A percentile compares a stretch with the other conserved stretches of the same genome.
These are phyloP conservation scores for Hygrophorus pudorinus DNA, from an alignment of 768 basidiomycete genomes.

Conservation along the genomic window DNA sequence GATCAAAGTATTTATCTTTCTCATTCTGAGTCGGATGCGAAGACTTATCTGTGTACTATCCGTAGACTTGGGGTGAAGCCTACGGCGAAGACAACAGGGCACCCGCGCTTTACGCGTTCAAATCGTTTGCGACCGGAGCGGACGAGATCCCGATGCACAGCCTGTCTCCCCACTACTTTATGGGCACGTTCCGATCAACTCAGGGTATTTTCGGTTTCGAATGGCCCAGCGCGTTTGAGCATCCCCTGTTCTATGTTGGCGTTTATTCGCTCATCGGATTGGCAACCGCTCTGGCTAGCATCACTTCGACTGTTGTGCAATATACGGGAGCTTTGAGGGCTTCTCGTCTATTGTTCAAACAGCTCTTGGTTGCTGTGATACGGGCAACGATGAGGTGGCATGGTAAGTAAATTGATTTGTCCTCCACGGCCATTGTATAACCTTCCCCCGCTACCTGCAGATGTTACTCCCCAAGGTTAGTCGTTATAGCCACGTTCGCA, in stretches of 20 bases:
- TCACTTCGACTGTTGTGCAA: conserved; percentile 40
- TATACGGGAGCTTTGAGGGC: conserved; percentile 51
- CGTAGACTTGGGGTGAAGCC: conserved; percentile 58
- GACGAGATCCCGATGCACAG: conserved; percentile 29
- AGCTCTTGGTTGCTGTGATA: conserved; percentile 59
- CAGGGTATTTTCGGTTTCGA: conserved; percentile 20
- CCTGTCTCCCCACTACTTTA: conserved; percentile 18
- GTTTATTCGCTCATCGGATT: conserved; percentile 57
- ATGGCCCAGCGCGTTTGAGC: conserved; percentile 42
- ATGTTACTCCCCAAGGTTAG: conserved; percentile 70
- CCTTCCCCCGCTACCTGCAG: neutral
- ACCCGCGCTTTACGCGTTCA: conserved; percentile 22
- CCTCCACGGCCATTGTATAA: neutral
- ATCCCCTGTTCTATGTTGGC: conserved; percentile 65
- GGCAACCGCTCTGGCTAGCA: conserved; percentile 33
- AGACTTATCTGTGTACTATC: neutral
- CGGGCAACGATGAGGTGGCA: conserved; percentile 80
- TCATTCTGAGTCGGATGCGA: neutral
- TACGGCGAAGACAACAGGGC: conserved; percentile 24
- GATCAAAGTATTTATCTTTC: conserved; percentile 44
- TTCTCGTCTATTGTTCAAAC: conserved; percentile 33
- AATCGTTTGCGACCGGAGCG: conserved; percentile 26
- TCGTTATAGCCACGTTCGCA: neutral
- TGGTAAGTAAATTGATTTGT: conserved; percentile 15
- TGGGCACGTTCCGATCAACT: conserved; percentile 10